Evolutionary conservation across 176 grass and related monocot species (phyloP), one percentile per base, ranked within the genome.

Genomic region (Aegilops longissima): DNA sequence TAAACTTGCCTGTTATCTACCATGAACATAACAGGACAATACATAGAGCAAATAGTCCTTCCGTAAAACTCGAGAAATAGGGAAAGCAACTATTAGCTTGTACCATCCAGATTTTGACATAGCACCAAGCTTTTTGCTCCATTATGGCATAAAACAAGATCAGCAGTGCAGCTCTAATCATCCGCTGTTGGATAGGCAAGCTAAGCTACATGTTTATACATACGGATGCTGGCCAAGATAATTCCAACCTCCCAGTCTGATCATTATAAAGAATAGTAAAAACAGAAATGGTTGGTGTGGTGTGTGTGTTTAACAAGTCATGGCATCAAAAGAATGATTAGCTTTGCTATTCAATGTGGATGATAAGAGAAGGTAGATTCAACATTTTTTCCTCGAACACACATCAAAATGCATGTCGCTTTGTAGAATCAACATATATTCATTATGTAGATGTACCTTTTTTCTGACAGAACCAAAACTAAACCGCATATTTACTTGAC

Each of bases 151-250:
- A 64, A 77, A 54, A 83, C 5, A 88, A 87, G 24, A 83, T 34
- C 20, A 83, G 12, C 84, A 79, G 36, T 56, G 68, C 56, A 80
- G 59, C 67, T 89, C 33, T 38, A 84, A 73, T 71, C 30, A 71
- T 30, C 47, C 36, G 4, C 3, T 65, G 30, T 64, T 3, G 12
- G 66, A 34, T 12, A 82, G 42, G 81, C 13, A 87, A 66, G 62
- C 45, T 74, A 82, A 82, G 33, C 34, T 52, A 40, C 18, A 66
- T 80, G 36, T 77, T 71, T 80, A 66, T 3, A 80, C 16, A 35
- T 12, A 13, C 7, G 8, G 2, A 78, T 38, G 40, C 12, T 42
- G 49, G n/a, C 73, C 77, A 61, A 64, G 20, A 23, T 78, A 61
- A 49, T 4, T 18, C 29, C 71, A 78, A 70, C 12, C 77, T 17